Evolutionary conservation across 768 basidiomycete species (phyloP).

Genomic region (Pluteus cervinus): DNA sequence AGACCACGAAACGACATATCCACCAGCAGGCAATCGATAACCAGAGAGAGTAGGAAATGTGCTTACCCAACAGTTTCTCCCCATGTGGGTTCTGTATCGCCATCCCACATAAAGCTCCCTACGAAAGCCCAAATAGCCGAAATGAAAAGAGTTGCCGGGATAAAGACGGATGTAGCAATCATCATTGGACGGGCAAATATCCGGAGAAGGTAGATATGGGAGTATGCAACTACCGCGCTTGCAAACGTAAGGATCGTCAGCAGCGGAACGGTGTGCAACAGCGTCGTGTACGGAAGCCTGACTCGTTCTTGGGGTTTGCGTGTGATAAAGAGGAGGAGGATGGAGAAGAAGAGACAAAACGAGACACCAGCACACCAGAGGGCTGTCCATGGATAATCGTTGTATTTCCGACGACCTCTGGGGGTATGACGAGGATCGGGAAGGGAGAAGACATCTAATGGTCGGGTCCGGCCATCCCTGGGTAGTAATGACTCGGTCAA

Average conservation of each 20-base stretch:
- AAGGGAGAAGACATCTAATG: slow-evolving; percentile 66
- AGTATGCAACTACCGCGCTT: slow-evolving; percentile 67
- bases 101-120: slow-evolving; percentile 66
- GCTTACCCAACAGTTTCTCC: slow-evolving; percentile 76
- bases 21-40: no score
- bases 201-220: slow-evolving; percentile 68
- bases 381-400: slow-evolving; percentile 69
- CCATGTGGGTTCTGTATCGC: slow-evolving; percentile 59
- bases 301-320: slow-evolving; percentile 34
- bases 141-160: slow-evolving; percentile 67
- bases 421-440: slow-evolving; percentile 72
- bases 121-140: slow-evolving; percentile 79
- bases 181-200: slow-evolving; percentile 84
- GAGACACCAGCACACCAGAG: slow-evolving; percentile 57
- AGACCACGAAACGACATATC: no score
- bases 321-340: slow-evolving; percentile 61
- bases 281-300: slow-evolving; percentile 57
- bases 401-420: slow-evolving; percentile 60
- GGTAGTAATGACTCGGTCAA: slow-evolving; percentile 79
- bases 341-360: slow-evolving; percentile 54
- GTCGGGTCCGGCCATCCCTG: slow-evolving; percentile 58
- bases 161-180: slow-evolving; percentile 68
- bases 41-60: background rate
- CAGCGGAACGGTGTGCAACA: slow-evolving; percentile 74
- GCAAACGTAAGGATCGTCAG: slow-evolving; percentile 66